These are phyloP conservation scores for Stellera chamaejasme DNA, from an alignment of 345 rosid species.

Conservation along the genomic window DNA sequence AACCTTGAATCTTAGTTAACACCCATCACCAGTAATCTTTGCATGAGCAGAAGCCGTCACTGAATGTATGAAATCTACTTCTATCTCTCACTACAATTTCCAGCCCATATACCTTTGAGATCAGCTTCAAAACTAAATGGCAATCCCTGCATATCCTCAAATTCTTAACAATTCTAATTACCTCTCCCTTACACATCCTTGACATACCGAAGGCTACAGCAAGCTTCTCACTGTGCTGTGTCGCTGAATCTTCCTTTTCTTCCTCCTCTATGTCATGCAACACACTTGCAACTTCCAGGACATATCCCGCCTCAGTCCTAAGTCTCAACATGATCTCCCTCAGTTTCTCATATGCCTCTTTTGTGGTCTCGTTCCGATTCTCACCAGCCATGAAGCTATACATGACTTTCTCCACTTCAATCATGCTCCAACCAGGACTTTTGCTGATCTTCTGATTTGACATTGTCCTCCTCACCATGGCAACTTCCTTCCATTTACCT, in stretches of 20 bases:
- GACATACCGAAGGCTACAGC: slow-evolving; percentile 57
- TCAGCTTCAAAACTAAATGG: slow-evolving; percentile 44
- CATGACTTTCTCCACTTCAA: slow-evolving; percentile 28
- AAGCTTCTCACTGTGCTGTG: slow-evolving; percentile 59
- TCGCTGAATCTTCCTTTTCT: slow-evolving; percentile 51
- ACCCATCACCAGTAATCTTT: slow-evolving; percentile 47
- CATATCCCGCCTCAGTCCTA: slow-evolving; percentile 42
- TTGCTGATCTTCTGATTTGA: slow-evolving; percentile 19
- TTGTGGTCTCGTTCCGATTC: slow-evolving; percentile 16
- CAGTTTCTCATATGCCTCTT: slow-evolving; percentile 30
- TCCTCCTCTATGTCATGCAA: slow-evolving; percentile 49
- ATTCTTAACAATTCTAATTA: slow-evolving; percentile 47
- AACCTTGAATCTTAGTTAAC: too few species aligned
- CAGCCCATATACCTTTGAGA: slow-evolving; percentile 38
- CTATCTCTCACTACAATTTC: slow-evolving; percentile 59
- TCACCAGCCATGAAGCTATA: slow-evolving; percentile 25
- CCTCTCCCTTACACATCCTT: slow-evolving; percentile 28
- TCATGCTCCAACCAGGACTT: slow-evolving; percentile 35
- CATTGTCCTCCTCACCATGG: slow-evolving; percentile 30
- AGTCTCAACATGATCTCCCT: slow-evolving; percentile 25
- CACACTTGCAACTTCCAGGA: slow-evolving; percentile 41
- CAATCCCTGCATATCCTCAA: slow-evolving; percentile 59
- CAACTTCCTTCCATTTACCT: slow-evolving; percentile 34
- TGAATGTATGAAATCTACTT: slow-evolving; percentile 51
- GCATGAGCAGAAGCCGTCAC: slow-evolving; percentile 47